A percentile compares a stretch with the other conserved stretches of the same genome.
Conservation (phyloP, 352 stramenopile species). For the Phytopythium ostracodes region DNA sequence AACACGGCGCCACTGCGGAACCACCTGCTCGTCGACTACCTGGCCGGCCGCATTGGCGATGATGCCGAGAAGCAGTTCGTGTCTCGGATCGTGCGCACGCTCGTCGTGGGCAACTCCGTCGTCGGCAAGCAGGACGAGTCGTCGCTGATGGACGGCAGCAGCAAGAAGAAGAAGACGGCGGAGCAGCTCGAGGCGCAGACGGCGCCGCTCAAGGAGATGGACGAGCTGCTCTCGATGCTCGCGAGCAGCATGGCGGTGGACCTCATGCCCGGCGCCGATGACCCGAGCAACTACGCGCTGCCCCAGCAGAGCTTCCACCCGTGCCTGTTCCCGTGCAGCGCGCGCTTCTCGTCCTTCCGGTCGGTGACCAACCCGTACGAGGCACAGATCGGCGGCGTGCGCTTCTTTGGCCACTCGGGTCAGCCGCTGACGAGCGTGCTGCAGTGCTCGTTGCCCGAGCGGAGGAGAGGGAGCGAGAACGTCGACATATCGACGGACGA, state of each 20-base stretch:
- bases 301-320: constrained; percentile 94
- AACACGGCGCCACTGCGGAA: constrained; percentile 36
- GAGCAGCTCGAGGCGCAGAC: constrained; percentile 38
- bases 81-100: constrained; percentile 63
- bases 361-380: constrained; percentile 94
- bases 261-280: constrained; percentile 83
- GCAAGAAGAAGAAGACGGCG: constrained; percentile 39
- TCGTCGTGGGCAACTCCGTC: constrained; percentile 69
- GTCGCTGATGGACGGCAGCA: constrained; percentile 6
- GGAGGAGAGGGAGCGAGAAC: not conserved
- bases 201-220: constrained; percentile 58
- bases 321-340: constrained; percentile 88
- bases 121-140: constrained; percentile 18
- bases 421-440: constrained; percentile 86
- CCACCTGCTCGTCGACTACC: constrained; percentile 75
- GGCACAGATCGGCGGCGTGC: constrained; percentile 45
- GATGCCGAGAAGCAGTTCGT: constrained; percentile 56
- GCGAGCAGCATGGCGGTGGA: constrained; percentile 87
- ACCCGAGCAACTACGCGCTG: constrained; percentile 88
- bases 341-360: constrained; percentile 77
- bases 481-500: constrained; percentile 11
- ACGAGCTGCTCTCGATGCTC: constrained; percentile 71
- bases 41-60: constrained; percentile 55
- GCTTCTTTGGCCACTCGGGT: constrained; percentile 85
- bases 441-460: constrained; percentile 38